Evolutionary conservation across 2,329 filamentous ascomycete species (phyloP).

Genomic region (Xylariales sp.): DNA sequence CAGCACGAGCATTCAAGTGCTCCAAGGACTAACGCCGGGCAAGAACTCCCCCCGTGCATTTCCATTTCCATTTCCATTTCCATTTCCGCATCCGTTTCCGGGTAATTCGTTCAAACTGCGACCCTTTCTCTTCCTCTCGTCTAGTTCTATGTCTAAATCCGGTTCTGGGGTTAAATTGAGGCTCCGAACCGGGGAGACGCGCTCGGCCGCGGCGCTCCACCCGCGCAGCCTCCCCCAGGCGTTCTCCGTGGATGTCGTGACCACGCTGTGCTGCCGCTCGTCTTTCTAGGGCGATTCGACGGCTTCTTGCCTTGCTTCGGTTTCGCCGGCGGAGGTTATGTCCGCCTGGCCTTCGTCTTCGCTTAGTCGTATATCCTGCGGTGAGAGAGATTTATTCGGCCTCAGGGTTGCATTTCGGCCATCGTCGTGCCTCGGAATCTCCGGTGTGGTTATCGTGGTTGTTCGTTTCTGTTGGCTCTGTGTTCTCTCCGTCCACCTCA

Average conservation of each 20-base stretch:
- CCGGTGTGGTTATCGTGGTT: conserved; percentile 17
- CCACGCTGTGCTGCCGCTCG: conserved; percentile 13
- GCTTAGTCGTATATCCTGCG: conserved; percentile 24
- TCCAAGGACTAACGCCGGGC: conserved; percentile 15
- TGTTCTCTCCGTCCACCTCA: conserved; percentile 31
- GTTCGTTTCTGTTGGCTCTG: conserved; percentile 8
- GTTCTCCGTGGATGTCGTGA: conserved; percentile 15
- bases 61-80: not conserved
- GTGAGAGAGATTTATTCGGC: conserved; percentile 27
- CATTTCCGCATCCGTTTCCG: not conserved
- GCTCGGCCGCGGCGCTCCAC: conserved; percentile 26
- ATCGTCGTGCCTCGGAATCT: not conserved
- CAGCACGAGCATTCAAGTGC: conserved; percentile 1
- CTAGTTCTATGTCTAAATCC: conserved; percentile 1
- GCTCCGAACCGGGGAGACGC: not conserved
- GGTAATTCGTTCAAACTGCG: not conserved
- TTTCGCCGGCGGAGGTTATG: not conserved
- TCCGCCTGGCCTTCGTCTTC: conserved; percentile 37
- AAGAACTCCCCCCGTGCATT: conserved; percentile 1
- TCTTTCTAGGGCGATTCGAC: conserved; percentile 35
- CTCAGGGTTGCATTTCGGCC: conserved; percentile 20
- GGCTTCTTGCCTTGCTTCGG: not conserved
- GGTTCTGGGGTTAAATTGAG: not conserved
- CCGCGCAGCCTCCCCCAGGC: conserved; percentile 32
- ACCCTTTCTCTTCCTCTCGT: not conserved